These are phyloP conservation scores for Silene latifolia DNA, from an alignment of 148 eudicot genomes.

Conservation along the genomic window DNA sequence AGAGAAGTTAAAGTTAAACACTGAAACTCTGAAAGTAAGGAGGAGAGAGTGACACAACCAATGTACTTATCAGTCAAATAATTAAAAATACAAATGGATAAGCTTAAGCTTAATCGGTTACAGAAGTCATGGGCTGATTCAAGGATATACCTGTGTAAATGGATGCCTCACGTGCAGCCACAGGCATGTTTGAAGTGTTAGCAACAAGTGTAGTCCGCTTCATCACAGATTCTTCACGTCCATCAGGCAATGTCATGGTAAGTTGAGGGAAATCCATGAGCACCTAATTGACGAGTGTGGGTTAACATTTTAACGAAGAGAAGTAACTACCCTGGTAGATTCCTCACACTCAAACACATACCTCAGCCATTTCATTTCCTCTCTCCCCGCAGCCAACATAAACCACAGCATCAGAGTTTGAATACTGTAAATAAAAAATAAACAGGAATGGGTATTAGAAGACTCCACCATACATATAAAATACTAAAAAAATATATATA, in stretches of 20 bases:
- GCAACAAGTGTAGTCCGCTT: conserved; percentile 98
- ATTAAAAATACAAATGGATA: neutral
- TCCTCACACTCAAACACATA: conserved; percentile 25
- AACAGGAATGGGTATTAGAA: neutral
- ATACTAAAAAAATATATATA: too few species aligned
- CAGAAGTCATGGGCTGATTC: neutral
- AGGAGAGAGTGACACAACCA: neutral
- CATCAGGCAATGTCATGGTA: conserved; percentile 99
- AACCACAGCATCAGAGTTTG: conserved; percentile 97
- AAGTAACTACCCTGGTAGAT: conserved; percentile 5
- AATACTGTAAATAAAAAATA: conserved; percentile 56
- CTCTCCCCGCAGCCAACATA: conserved; percentile 99
- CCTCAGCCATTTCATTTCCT: conserved; percentile 99
- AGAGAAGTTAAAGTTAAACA: conserved; percentile 2
- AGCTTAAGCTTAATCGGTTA: neutral
- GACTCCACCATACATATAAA: neutral
- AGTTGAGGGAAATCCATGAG: conserved; percentile 99
- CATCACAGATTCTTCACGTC: conserved; percentile 99
- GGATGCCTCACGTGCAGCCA: conserved; percentile 99
- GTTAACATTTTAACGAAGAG: conserved; percentile 11
- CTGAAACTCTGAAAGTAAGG: conserved; percentile 5
- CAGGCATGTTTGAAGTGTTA: conserved; percentile 99
- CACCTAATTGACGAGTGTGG: conserved; percentile 42
- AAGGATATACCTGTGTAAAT: conserved; percentile 72
- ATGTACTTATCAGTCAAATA: neutral